Base-by-base conservation (phyloP, 768 basidiomycete genomes). In the Amanita subjunquillea region DNA sequence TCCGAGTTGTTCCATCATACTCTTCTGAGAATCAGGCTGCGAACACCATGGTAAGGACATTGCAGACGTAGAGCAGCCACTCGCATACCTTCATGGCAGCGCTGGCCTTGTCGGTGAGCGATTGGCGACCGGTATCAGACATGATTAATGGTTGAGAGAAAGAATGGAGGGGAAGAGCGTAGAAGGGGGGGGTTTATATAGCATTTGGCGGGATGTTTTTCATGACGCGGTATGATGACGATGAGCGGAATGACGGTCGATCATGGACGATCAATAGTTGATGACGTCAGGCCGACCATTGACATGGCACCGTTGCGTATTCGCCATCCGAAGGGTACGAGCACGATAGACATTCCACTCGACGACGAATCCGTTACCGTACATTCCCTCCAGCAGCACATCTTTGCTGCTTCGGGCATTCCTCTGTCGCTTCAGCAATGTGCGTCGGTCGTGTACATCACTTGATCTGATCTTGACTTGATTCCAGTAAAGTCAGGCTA, bases 291-390 rank as follows among this genome's bases (percentile, higher is more conserved):
- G 9, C 13, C 7, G 39, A 39, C 56, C 53, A 50, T 30, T 6
- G 23, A 4, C 12, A 89, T 90, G 88, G 77, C 81, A 6, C 77
- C 80, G 41, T 58, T 95, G 37, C 84, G 93, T 23, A 71, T 97
- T 3, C 79, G 93, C 55, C 86, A 93, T 66, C 88, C 93, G 12
- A 79, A 84, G 61, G 93, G 93, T 29, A 80, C 89, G 27, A 72
- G 83, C 6, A 91, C 91, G 7, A 71, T 96, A 52, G 75, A 90
- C 44, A 67, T 92, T 36, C 76, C 84, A 53, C 68, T 84, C 57
- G 73, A 80, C 51, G 56, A 59, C 42, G 63, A 72, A 23, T 62
- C 68, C 44, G 74, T 77, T 46, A 84, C 86, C 1, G 83, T 96
- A 3, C 77, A 76, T 51, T 83, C 91, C 57, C 75, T 97, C 0